Evolutionary conservation across 371 early-diverging fungal genomes (phyloP).

Genomic region (Fennellomyces sp.): DNA sequence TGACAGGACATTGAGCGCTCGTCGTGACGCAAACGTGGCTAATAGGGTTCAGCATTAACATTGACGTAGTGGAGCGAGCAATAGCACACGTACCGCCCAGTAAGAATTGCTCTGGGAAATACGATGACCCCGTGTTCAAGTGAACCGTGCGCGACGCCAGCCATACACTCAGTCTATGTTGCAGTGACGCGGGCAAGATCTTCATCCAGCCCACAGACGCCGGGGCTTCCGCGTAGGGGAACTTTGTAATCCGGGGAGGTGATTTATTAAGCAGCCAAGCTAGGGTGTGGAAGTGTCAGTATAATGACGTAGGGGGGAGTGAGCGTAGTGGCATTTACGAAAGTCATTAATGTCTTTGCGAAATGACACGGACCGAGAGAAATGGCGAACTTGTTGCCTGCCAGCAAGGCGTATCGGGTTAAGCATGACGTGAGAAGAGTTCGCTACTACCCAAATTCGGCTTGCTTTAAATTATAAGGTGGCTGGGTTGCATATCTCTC

Average conservation of each 20-base stretch:
- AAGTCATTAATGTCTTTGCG: conserved; percentile 4
- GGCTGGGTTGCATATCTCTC: background rate
- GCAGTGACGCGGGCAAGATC: conserved; percentile 45
- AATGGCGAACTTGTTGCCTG: background rate
- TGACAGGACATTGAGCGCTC: conserved; percentile 40
- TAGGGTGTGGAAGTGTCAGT: conserved; percentile 9
- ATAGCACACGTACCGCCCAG: conserved; percentile 48
- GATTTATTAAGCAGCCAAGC: conserved; percentile 55
- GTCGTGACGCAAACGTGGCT: conserved; percentile 51
- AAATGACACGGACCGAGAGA: background rate
- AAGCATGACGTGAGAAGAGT: background rate
- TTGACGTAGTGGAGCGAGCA: background rate
- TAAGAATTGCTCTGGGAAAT: conserved; percentile 64
- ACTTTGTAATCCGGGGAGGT: conserved; percentile 50
- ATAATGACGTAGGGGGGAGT: background rate
- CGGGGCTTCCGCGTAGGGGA: conserved; percentile 52
- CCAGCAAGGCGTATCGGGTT: background rate
- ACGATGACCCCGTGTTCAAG: conserved; percentile 52
- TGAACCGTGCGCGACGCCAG: conserved; percentile 51
- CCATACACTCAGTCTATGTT: conserved; percentile 49
- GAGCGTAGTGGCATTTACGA: conserved; percentile 7
- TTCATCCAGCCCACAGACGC: conserved; percentile 44
- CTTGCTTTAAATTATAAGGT: no score
- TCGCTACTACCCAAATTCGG: no score
- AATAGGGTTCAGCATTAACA: background rate